Conservation (phyloP, 352 stramenopile species). For the Aphanomyces cochlioides region DNA sequence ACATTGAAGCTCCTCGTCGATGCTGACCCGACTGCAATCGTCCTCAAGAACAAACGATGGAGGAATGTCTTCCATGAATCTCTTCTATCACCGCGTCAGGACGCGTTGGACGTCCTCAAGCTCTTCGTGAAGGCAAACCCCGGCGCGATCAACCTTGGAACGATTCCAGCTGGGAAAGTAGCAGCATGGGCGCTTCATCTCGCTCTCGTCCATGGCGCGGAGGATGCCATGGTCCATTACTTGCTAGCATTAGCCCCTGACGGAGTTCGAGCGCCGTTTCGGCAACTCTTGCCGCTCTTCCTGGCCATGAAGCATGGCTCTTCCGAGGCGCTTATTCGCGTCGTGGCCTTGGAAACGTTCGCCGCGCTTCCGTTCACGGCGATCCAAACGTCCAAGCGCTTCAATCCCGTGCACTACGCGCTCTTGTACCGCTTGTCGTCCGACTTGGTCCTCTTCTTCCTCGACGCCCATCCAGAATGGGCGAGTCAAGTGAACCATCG, state of each 20-base stretch:
- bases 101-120: background rate
- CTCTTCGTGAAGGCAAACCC: background rate
- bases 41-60: background rate
- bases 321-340: background rate
- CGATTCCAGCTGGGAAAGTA: background rate
- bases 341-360: background rate
- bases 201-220: slow-evolving; percentile 35
- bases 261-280: background rate
- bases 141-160: background rate
- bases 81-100: background rate
- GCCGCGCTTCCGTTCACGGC: background rate
- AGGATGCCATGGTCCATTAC: slow-evolving; percentile 17
- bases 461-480: slow-evolving; percentile 38
- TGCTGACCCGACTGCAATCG: background rate
- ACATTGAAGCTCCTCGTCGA: slow-evolving; percentile 4
- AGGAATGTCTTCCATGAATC: slow-evolving; percentile 13
- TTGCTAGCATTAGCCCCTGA: background rate
- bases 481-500: slow-evolving; percentile 32
- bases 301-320: slow-evolving; percentile 22
- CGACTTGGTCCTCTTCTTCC: slow-evolving; percentile 35
- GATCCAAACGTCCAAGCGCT: slow-evolving; percentile 39
- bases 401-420: slow-evolving; percentile 57
- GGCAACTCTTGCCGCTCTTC: slow-evolving; percentile 25
- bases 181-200: slow-evolving; percentile 37
- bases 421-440: slow-evolving; percentile 43